These are phyloP conservation scores for Cercophora samala DNA, from an alignment of 495 filamentous ascomycete genomes.

Conservation along the genomic window DNA sequence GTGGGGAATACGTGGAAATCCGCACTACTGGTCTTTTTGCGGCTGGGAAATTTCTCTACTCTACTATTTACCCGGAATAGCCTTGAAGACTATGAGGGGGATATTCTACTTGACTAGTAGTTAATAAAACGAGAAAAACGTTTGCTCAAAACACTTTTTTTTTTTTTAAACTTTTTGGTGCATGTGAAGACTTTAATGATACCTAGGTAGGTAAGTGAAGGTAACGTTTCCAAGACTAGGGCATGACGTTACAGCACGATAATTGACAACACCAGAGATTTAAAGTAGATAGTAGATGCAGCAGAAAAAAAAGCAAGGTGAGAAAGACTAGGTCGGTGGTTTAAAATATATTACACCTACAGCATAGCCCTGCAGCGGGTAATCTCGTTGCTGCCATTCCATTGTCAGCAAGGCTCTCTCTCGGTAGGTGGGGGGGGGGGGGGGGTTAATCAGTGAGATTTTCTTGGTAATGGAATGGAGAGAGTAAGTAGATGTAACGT, in stretches of 20 bases:
- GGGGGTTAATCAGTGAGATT: too few relatives aligned
- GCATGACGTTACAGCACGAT: background rate
- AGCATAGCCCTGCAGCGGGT: too few relatives aligned
- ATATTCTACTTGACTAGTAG: background rate
- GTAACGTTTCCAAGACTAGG: background rate
- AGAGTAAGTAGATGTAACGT: background rate
- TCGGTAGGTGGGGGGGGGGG: too few relatives aligned
- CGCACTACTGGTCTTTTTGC: background rate
- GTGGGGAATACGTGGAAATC: background rate
- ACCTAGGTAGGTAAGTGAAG: too few relatives aligned
- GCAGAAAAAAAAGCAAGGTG: background rate
- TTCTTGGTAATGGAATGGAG: background rate
- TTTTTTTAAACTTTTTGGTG: background rate
- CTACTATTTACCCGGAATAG: background rate
- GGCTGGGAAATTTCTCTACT: background rate
- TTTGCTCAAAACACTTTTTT: background rate
- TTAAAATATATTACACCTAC: too few relatives aligned
- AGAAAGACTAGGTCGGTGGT: too few relatives aligned
- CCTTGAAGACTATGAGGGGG: background rate
- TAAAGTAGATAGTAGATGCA: too few relatives aligned
- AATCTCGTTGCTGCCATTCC: too few relatives aligned
- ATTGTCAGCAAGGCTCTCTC: too few relatives aligned
- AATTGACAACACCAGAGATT: too few relatives aligned
- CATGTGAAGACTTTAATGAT: background rate
- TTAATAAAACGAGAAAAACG: background rate